Base-by-base conservation (phyloP, 495 filamentous ascomycete species). In the Penicillium verhagenii region DNA sequence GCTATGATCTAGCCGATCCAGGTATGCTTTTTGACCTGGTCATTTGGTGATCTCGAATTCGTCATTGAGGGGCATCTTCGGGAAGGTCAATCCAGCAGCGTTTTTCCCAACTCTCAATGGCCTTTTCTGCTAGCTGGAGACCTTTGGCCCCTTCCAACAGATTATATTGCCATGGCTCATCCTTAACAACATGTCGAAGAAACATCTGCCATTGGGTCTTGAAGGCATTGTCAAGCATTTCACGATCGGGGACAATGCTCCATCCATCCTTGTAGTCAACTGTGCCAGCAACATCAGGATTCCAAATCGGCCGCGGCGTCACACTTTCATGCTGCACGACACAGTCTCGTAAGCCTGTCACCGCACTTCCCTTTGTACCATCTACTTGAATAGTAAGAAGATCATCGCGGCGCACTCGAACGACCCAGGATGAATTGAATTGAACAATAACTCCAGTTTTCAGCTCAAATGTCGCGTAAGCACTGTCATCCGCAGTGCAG, bases 91-190 rank as follows among this genome's bases (percentile, higher is more conserved):
- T 19, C 44, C 26, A 21, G 23, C 26, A 21, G 37, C 29, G 26
- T 1, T 31, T 49, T 29, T 49, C 29, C 50, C 19, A 44, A 9
- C 50, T 53, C 40, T 18, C 28, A 19, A 35, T 29, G 11, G 23
- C 44, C 16, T 47, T 47, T 16, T 47, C 44, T n/a, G 44, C 39
- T 20, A 43, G 13, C 19, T 43, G 39, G 23, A 43, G 39, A 43
- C 39, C 39, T 8, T 43, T 43, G 8, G 39, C 39, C 18, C 39
- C 39, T 7, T 43, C 39, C 39, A 43, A 21, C 4, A 43, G 39
- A 43, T 23, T 23, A 23, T 43, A 43, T 20, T 43, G 19, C 39
- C 39, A 43, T 21, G 7, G 7, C 6, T 21, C 39, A 43, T 23
- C 39, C 18, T 43, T 43, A 20, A 43, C 39, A 21, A 43, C 39